Percentiles rank a stretch among this genome's conserved stretches.
Evolutionary conservation across 257 asterid species (phyloP).

Genomic region (Nicotiana noctiflora): DNA sequence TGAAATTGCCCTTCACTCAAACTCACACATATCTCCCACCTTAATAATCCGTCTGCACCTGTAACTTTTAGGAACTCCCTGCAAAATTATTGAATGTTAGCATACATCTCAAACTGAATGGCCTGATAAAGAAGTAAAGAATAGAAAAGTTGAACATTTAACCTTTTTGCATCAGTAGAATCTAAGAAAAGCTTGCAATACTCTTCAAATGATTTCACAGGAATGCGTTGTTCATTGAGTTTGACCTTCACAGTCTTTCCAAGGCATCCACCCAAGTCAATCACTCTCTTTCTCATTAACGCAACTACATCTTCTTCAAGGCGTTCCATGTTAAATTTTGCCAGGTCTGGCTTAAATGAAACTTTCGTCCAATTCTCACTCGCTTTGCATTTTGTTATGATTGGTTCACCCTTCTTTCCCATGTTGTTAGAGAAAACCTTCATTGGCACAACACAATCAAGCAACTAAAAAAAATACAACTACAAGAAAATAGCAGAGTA

Average conservation of each 20-base stretch:
- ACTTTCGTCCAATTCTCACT: conserved; percentile 90
- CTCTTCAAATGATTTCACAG: conserved; percentile 62
- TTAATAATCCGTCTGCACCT: conserved; percentile 15
- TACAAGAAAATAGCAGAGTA: background rate
- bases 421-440: conserved; percentile 87
- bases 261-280: conserved; percentile 88
- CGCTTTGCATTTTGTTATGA: conserved; percentile 64
- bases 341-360: conserved; percentile 84
- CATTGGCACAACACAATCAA: conserved; percentile 7
- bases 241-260: conserved; percentile 91
- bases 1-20: conserved; percentile 96
- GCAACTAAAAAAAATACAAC: background rate
- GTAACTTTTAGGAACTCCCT: conserved; percentile 77
- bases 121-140: background rate
- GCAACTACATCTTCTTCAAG: conserved; percentile 93
- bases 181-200: conserved; percentile 78
- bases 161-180: conserved; percentile 39
- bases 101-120: background rate
- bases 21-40: conserved; percentile 92
- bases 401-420: conserved; percentile 78
- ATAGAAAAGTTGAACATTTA: conserved; percentile 26
- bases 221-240: conserved; percentile 61
- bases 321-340: conserved; percentile 74
- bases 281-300: conserved; percentile 87
- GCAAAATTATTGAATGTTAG: conserved; percentile 9